Conservation (phyloP, 129 eudicot species). For the Daucus carota region DH1_v3.0 NC_030382.2:38171501-38172000, state of each 20-base stretch:
- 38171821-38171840: no score
- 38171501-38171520: no score
- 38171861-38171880: not conserved
- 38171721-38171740: not conserved
- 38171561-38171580: not conserved
- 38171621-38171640: not conserved
- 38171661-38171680: not conserved
- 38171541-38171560: no score
- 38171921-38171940: not conserved
- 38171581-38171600: not conserved
- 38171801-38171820: no score
- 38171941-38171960: not conserved
- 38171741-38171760: not conserved
- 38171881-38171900: not conserved
- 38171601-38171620: not conserved
- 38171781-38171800: not conserved
- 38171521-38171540: no score
- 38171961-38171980: not conserved
- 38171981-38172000: no score
- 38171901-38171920: not conserved
- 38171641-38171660: not conserved
- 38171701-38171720: not conserved
- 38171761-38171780: not conserved
- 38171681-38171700: not conserved
- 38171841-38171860: no score